A percentile compares a stretch with the other conserved stretches of the same genome.
Conservation (phyloP, 78 protist genomes). For the Pigoraptor vietnamica region DNA sequence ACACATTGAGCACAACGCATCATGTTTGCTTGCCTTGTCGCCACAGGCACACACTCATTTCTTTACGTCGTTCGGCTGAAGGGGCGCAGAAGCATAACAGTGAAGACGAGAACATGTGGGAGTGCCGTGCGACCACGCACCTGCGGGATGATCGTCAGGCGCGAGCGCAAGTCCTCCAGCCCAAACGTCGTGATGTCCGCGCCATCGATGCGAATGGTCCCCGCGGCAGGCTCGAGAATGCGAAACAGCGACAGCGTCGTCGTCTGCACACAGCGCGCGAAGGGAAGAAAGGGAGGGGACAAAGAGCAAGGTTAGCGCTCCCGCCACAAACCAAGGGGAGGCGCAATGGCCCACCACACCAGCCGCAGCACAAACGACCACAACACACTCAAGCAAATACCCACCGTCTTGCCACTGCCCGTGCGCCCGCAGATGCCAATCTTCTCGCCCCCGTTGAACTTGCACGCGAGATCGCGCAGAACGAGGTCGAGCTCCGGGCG, state of each 20-base stretch:
- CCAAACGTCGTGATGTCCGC: neutral
- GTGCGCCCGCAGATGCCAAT: slow-evolving; percentile 92
- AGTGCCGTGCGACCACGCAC: no score
- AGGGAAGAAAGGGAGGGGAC: no score
- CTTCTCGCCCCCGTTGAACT: slow-evolving; percentile 51
- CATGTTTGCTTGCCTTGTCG: no score
- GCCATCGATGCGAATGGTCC: neutral
- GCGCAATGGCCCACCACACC: no score
- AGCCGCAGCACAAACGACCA: neutral
- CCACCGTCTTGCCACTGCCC: slow-evolving; percentile 69
- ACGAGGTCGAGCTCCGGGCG: slow-evolving; percentile 65
- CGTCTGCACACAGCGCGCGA: slow-evolving; percentile 9
- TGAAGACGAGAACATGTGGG: no score
- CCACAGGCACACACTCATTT: no score
- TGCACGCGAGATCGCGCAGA: slow-evolving; percentile 16
- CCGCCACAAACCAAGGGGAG: no score
- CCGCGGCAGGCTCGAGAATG: slow-evolving; percentile 39
- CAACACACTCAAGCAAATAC: neutral
- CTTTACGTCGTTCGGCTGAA: no score
- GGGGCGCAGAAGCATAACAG: no score
- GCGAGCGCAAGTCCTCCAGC: slow-evolving; percentile 51
- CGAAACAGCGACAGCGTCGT: slow-evolving; percentile 75
- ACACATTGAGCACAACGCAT: no score
- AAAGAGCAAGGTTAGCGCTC: no score
- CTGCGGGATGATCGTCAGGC: slow-evolving; percentile 83